Evolutionary conservation across 2,329 filamentous ascomycete genomes (phyloP).

Genomic region (Chrysosphaeria jannelii): DNA sequence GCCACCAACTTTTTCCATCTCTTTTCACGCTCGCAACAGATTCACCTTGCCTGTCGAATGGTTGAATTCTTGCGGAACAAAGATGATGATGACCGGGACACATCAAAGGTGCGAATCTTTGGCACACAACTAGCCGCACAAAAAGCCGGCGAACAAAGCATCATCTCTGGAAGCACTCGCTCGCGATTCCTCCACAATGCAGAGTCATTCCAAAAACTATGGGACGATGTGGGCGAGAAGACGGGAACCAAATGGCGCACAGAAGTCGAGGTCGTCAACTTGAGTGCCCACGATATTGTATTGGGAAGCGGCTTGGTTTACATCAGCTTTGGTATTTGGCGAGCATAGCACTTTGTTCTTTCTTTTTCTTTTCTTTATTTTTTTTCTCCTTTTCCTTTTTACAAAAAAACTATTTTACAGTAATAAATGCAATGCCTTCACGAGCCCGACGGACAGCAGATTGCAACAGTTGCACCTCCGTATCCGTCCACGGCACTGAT

Average conservation of each 20-base stretch:
- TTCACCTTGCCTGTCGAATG: constrained; percentile 6
- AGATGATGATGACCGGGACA: too few relatives aligned
- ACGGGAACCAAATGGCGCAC: constrained; percentile 6
- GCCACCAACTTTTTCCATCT: constrained; percentile 9
- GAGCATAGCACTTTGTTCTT: too few relatives aligned
- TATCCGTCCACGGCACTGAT: constrained; percentile 36
- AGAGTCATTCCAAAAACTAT: constrained; percentile 12
- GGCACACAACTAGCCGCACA: too few relatives aligned
- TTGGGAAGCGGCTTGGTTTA: too few relatives aligned
- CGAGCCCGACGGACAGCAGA: constrained; percentile 24
- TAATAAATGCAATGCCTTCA: constrained; percentile 31
- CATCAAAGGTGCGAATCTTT: too few relatives aligned
- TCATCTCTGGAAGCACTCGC: too few relatives aligned
- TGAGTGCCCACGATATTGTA: too few relatives aligned
- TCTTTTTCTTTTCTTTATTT: too few relatives aligned
- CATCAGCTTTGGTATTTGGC: too few relatives aligned
- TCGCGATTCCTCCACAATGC: constrained; percentile 12
- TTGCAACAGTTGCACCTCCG: constrained; percentile 29
- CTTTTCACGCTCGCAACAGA: constrained; percentile 7
- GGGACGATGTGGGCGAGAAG: constrained; percentile 10
- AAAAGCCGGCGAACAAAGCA: too few relatives aligned
- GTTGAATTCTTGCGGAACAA: constrained; percentile 6
- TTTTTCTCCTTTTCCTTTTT: not conserved
- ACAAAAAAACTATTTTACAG: constrained; percentile 17
- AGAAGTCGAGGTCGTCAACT: constrained; percentile 1